These are phyloP conservation scores for Vitis cinerea DNA, from an alignment of 164 flowering plant genomes.

Conservation along the genomic window DNA sequence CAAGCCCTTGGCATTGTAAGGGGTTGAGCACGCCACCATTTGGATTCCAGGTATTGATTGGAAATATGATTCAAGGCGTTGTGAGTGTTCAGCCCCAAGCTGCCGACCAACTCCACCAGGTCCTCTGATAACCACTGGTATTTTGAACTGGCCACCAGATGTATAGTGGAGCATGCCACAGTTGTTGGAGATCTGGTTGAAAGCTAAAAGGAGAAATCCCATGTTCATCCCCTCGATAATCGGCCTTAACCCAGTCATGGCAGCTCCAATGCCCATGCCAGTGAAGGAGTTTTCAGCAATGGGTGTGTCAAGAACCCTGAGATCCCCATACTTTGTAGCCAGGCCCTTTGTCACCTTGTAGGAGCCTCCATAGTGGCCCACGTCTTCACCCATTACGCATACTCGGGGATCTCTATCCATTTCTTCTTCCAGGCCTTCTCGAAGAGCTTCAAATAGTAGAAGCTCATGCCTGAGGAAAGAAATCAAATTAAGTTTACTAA, in stretches of 20 bases:
- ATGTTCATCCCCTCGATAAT: conserved; percentile 90
- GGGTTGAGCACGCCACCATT: conserved; percentile 94
- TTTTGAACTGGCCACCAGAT: conserved; percentile 89
- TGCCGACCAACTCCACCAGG: conserved; percentile 95
- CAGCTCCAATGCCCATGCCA: conserved; percentile 94
- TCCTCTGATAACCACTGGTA: conserved; percentile 84
- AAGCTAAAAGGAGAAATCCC: conserved; percentile 88
- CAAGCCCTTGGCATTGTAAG: conserved; percentile 90
- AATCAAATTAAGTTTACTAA: not conserved
- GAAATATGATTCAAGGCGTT: conserved; percentile 83
- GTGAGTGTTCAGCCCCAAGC: conserved; percentile 92
- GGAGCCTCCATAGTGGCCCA: conserved; percentile 92
- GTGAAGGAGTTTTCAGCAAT: conserved; percentile 93
- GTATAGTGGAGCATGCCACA: conserved; percentile 97
- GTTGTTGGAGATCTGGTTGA: conserved; percentile 86
- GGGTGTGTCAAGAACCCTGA: conserved; percentile 88
- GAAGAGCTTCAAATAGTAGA: conserved; percentile 81
- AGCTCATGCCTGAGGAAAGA: conserved; percentile 63
- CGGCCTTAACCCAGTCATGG: conserved; percentile 90
- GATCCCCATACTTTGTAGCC: conserved; percentile 77
- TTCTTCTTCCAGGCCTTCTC: conserved; percentile 90
- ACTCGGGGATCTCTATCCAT: conserved; percentile 82
- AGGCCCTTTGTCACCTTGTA: conserved; percentile 86
- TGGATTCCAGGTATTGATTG: conserved; percentile 93
- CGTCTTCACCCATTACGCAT: conserved; percentile 88